Percentiles rank a stretch among this genome's conserved stretches.
Evolutionary conservation across 306 rosid species (phyloP).

Genomic region (Hippophae gyantsensis): DNA sequence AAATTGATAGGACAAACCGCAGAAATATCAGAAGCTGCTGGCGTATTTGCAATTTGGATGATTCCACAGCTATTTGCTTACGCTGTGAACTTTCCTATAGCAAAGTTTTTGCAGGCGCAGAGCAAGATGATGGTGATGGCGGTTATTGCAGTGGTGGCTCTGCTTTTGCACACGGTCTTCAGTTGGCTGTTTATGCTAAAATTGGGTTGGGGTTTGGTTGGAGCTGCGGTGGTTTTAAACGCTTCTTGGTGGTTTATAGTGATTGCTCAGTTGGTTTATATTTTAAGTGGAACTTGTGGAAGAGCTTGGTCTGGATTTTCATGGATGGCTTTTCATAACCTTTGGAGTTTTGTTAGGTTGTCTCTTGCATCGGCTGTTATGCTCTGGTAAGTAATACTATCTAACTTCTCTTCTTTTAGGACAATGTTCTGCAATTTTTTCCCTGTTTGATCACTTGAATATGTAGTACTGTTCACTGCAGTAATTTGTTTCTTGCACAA

Average conservation of each 20-base stretch:
- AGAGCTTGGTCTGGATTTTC: slow-evolving; percentile 81
- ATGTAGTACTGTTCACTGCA: no score
- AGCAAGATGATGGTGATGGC: slow-evolving; percentile 92
- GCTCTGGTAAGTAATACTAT: slow-evolving; percentile 44
- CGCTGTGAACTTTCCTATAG: slow-evolving; percentile 59
- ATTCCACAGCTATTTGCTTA: slow-evolving; percentile 86
- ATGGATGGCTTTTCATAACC: slow-evolving; percentile 49
- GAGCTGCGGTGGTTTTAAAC: slow-evolving; percentile 66
- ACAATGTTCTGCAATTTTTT: neutral
- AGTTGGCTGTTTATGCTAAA: slow-evolving; percentile 70
- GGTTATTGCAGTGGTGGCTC: slow-evolving; percentile 40
- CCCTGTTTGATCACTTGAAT: neutral
- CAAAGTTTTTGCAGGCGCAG: slow-evolving; percentile 80
- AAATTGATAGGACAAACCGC: slow-evolving; percentile 52
- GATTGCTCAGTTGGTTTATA: slow-evolving; percentile 49
- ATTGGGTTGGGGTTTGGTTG: slow-evolving; percentile 56
- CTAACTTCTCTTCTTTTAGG: no score
- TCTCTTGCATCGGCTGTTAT: slow-evolving; percentile 74
- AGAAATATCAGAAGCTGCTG: slow-evolving; percentile 62
- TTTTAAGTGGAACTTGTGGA: slow-evolving; percentile 48
- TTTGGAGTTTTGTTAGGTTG: slow-evolving; percentile 58
- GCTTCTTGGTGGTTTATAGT: slow-evolving; percentile 71
- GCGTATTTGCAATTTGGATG: slow-evolving; percentile 65
- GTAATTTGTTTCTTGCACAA: no score
- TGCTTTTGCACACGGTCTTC: slow-evolving; percentile 48